These are phyloP conservation scores for Suhomyces prunicola DNA, from an alignment of 805 yeast genomes.

Conservation along the genomic window DNA sequence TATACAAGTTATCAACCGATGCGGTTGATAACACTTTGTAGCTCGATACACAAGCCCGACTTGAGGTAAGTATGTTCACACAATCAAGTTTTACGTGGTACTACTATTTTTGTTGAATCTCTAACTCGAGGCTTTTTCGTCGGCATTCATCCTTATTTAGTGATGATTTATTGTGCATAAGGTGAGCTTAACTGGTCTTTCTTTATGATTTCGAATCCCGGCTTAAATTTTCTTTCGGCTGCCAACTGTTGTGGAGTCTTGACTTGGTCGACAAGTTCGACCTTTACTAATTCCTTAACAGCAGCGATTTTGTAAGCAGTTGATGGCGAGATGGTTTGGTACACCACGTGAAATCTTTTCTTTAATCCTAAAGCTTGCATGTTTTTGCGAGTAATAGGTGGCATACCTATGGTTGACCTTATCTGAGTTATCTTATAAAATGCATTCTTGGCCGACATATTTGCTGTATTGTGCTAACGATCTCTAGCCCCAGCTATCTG, in stretches of 20 bases:
- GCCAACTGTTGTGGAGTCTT: constrained; percentile 53
- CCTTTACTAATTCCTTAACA: constrained; percentile 83
- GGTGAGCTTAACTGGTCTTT: not conserved
- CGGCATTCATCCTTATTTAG: not conserved
- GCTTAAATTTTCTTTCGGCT: constrained; percentile 53
- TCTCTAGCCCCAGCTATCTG: not conserved
- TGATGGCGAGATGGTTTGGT: constrained; percentile 69
- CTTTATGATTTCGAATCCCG: constrained; percentile 48
- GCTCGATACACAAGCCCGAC: not conserved
- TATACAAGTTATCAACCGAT: not conserved
- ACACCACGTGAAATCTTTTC: constrained; percentile 69
- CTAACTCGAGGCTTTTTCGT: not conserved
- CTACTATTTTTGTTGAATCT: not conserved
- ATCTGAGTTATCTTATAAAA: constrained; percentile 64
- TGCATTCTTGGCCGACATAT: constrained; percentile 13
- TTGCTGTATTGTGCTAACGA: not conserved
- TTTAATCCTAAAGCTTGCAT: constrained; percentile 71
- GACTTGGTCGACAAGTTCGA: constrained; percentile 62
- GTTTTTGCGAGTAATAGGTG: constrained; percentile 61
- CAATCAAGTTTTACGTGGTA: not conserved
- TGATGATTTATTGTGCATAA: not conserved
- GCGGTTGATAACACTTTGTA: not conserved
- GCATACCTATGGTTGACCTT: constrained; percentile 84
- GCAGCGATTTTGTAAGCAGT: constrained; percentile 81
- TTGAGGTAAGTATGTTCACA: too few relatives aligned